A percentile compares a stretch with the other conserved stretches of the same genome.
These are phyloP conservation scores for Panaeolus papilionaceus DNA, from an alignment of 768 basidiomycete species.

Conservation along the genomic window DNA sequence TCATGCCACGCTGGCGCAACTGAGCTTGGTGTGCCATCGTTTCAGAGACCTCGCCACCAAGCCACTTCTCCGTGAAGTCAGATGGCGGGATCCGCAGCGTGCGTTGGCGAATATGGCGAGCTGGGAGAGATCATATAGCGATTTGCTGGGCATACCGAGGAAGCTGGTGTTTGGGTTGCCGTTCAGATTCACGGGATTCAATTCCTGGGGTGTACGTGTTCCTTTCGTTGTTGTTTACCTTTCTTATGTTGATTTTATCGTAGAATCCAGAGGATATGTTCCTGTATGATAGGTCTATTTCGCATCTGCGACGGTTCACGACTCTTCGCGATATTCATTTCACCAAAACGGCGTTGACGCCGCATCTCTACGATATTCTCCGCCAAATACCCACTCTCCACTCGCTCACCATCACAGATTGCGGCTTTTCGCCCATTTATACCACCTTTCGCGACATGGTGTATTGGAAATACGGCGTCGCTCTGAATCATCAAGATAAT, in stretches of 20 bases:
- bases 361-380: constrained; percentile 32
- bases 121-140: constrained; percentile 27
- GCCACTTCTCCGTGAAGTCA: constrained; percentile 32
- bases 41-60: constrained; percentile 33
- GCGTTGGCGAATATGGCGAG: constrained; percentile 31
- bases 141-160: constrained; percentile 25
- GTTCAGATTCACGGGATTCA: constrained; percentile 26
- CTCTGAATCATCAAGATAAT: not conserved
- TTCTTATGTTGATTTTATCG: not conserved
- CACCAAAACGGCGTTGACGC: constrained; percentile 30
- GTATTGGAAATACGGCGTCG: not conserved
- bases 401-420: constrained; percentile 29
- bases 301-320: constrained; percentile 30
- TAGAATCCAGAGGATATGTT: constrained; percentile 25
- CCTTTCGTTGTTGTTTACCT: not conserved
- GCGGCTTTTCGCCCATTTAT: constrained; percentile 27
- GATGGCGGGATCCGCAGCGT: constrained; percentile 30
- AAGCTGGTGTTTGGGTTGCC: constrained; percentile 30
- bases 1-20: constrained; percentile 27
- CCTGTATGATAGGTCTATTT: constrained; percentile 27
- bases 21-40: constrained; percentile 31
- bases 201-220: constrained; percentile 15
- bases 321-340: constrained; percentile 32
- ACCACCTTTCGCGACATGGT: constrained; percentile 17
- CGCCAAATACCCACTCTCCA: constrained; percentile 32